Evolutionary conservation across 75 land plant species (phyloP).

Genomic region (Pseudotsuga menziesii): DNA sequence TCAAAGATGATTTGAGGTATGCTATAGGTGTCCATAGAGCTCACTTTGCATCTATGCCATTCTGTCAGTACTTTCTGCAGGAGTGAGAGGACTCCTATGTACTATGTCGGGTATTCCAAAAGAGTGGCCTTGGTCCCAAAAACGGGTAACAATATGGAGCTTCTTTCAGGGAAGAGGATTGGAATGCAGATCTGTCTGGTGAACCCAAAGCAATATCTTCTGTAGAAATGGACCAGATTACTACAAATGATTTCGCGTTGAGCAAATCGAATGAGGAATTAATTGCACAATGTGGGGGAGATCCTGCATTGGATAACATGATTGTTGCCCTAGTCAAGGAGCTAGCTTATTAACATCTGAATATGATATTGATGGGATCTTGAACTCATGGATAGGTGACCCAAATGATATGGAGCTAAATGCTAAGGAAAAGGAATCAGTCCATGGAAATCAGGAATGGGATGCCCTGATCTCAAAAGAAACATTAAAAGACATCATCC

Average conservation of each 20-base stretch:
- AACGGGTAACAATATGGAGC: constrained; percentile 81
- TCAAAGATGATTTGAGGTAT: no score
- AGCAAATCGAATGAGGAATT: not conserved
- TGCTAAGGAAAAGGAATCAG: not conserved
- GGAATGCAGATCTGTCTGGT: constrained; percentile 23
- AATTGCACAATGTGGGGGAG: not conserved
- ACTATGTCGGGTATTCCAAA: constrained; percentile 58
- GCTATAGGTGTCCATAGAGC: no score
- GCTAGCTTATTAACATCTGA: not conserved
- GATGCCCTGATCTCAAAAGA: not conserved
- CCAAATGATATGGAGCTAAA: not conserved
- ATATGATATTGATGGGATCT: not conserved
- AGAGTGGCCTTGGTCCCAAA: constrained; percentile 86
- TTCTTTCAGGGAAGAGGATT: constrained; percentile 64
- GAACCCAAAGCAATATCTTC: not conserved
- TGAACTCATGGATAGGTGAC: not conserved
- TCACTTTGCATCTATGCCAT: no score
- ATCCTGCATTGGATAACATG: not conserved
- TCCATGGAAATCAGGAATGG: not conserved
- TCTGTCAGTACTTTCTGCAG: no score
- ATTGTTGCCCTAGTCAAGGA: not conserved
- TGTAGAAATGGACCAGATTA: not conserved
- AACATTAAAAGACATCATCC: not conserved
- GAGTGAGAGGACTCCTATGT: constrained; percentile 75
- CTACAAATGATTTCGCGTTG: not conserved